These are phyloP conservation scores for Penicillium expansum DNA, from an alignment of 2,329 filamentous ascomycete genomes.

Conservation along the genomic window DNA sequence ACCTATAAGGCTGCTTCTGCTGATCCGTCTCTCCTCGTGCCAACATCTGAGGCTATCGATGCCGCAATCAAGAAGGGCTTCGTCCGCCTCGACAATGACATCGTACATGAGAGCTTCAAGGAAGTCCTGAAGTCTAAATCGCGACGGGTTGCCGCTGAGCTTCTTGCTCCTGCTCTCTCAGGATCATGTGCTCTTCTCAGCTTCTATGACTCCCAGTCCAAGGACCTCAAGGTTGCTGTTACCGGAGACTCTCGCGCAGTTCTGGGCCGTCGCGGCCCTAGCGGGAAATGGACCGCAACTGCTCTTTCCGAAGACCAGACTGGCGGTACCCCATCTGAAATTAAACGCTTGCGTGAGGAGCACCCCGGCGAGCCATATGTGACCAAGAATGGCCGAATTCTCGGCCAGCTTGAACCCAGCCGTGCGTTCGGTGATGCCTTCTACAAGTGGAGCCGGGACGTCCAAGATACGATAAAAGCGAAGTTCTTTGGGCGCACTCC, in stretches of 20 bases:
- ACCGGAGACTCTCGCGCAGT: constrained; percentile 96
- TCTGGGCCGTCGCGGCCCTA: constrained; percentile 71
- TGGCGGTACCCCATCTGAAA: constrained; percentile 82
- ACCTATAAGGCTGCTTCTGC: constrained; percentile 76
- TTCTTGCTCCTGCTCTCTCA: constrained; percentile 87
- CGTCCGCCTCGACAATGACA: constrained; percentile 83
- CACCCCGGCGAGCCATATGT: constrained; percentile 90
- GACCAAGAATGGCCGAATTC: constrained; percentile 80
- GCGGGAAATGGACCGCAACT: constrained; percentile 89
- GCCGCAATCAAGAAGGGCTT: constrained; percentile 91
- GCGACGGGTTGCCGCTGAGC: constrained; percentile 84
- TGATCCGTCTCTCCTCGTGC: constrained; percentile 58
- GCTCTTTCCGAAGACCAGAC: constrained; percentile 92
- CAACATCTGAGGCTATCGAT: constrained; percentile 78
- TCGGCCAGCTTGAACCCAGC: constrained; percentile 88
- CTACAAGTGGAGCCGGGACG: constrained; percentile 92
- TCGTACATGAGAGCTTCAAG: constrained; percentile 87
- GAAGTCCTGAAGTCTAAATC: constrained; percentile 87
- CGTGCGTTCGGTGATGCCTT: constrained; percentile 93
- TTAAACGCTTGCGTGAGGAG: constrained; percentile 73
- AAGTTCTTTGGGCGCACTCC: constrained; percentile 85
- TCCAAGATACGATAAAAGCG: constrained; percentile 75
- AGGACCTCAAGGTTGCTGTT: constrained; percentile 87
- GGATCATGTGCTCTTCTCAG: constrained; percentile 96
- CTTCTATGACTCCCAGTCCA: constrained; percentile 87